Percentiles rank a stretch among this genome's conserved stretches.
These are phyloP conservation scores for Fusarium marasasianum DNA, from an alignment of 2,329 filamentous ascomycete species.

Conservation along the genomic window DNA sequence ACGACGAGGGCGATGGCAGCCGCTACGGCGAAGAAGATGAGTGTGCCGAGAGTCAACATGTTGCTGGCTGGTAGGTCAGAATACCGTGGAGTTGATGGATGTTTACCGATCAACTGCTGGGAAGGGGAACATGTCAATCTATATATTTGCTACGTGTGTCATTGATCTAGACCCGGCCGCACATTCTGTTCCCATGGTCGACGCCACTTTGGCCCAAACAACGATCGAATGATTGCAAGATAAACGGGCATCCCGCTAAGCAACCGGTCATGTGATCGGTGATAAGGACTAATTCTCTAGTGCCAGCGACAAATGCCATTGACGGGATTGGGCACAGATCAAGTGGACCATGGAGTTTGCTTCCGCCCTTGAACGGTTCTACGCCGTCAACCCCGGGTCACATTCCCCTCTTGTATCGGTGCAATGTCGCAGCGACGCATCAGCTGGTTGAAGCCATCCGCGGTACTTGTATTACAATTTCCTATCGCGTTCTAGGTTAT, in stretches of 20 bases:
- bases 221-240: neutral
- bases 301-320: neutral
- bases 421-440: constrained; percentile 9
- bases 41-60: constrained; percentile 19
- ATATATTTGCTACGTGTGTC: constrained; percentile 5
- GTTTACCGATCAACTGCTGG: neutral
- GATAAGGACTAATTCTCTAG: constrained; percentile 6
- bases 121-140: neutral
- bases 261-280: constrained; percentile 36
- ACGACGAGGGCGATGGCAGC: neutral
- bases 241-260: constrained; percentile 14
- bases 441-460: constrained; percentile 23
- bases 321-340: constrained; percentile 7
- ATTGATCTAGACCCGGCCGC: neutral
- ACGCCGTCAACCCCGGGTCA: constrained; percentile 22
- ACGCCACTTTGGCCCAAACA: constrained; percentile 2
- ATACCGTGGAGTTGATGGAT: neutral
- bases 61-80: neutral
- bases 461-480: constrained; percentile 23
- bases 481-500: constrained; percentile 33
- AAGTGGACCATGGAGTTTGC: constrained; percentile 11
- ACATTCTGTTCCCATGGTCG: neutral
- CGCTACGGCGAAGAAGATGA: constrained; percentile 9
- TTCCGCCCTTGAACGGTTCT: constrained; percentile 19
- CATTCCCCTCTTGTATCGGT: constrained; percentile 1